Evolutionary conservation across 78 protist genomes (phyloP), one percentile per base, ranked within the genome.

Genomic region (Chrysochromulina parva): DNA sequence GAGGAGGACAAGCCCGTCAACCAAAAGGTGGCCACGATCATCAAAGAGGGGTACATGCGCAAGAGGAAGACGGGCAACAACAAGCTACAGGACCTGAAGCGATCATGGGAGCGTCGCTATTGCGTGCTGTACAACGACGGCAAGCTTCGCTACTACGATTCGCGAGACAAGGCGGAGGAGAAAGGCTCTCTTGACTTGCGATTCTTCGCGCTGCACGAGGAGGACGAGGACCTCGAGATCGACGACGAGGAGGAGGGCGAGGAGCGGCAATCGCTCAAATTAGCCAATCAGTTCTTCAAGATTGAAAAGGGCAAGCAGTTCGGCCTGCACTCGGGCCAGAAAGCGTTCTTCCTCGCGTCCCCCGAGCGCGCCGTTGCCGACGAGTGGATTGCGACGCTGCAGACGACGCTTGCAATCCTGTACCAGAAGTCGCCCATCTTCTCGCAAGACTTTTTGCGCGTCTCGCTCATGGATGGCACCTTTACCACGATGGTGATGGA

Each of bases 301-400:
- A n/a, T 67, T 11, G 13, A 26, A 11, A 67, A 67, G 48, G 76
- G 76, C 9, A 67, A 67, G 76, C 76, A 67, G 76, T 67, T 67
- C 48, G 28, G 48, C 20, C 76, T 67, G 9, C 2, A 11, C 48
- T 67, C 76, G 5, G 76, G 76, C 3, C 20, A 67, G 76, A 28
- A 67, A 28, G 76, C 48, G 14, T n/a, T 67, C 76, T 67, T 11
- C 76, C 4, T 67, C 48, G 76, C 76, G 48, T 67, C 76, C 48
- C 76, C 76, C 2, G 76, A 67, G 76, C 76, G 76, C 50, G 76
- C 20, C 48, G 47, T 67, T 3, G 20, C 48, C 76, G 76, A 67
- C 48, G 76, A 67, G 50, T 67, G 76, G 76, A 67, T 67, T 48
- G 11, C 28, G 76, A 67, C 76, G 28, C 76, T 67, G 76, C 76